These are phyloP conservation scores for Thielaviopsis punctulata DNA, from an alignment of 2,329 filamentous ascomycete genomes.

Conservation along the genomic window DNA sequence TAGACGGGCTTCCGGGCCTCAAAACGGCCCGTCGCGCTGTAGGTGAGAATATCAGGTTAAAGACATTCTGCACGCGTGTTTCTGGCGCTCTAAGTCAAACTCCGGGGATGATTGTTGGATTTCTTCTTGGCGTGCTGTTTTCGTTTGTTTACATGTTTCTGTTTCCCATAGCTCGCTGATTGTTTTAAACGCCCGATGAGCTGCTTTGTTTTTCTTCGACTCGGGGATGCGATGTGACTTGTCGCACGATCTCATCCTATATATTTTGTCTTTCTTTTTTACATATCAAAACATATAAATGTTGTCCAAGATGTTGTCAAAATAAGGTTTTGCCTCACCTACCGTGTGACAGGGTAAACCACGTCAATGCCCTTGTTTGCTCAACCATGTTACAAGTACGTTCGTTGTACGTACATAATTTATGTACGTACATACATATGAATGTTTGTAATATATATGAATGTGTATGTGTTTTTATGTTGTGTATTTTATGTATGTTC, in stretches of 20 bases:
- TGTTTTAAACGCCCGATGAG: too few relatives aligned
- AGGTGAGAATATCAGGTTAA: slow-evolving; percentile 30
- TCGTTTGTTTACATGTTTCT: slow-evolving; percentile 6
- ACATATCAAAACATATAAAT: too few relatives aligned
- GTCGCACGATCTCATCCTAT: background rate
- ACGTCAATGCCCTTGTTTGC: background rate
- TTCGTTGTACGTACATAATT: too few relatives aligned
- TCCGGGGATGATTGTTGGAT: slow-evolving; percentile 20
- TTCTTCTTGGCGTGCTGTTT: slow-evolving; percentile 15
- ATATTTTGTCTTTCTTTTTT: background rate
- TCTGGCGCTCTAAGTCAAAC: slow-evolving; percentile 14
- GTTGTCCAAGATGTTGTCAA: background rate
- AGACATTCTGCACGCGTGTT: slow-evolving; percentile 17
- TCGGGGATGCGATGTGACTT: too few relatives aligned
- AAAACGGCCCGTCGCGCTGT: slow-evolving; percentile 31
- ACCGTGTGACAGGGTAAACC: background rate
- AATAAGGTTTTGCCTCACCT: background rate
- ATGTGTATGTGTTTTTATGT: too few relatives aligned
- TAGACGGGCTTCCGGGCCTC: slow-evolving; percentile 43
- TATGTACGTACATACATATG: too few relatives aligned
- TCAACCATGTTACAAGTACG: too few relatives aligned
- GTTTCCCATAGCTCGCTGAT: slow-evolving; percentile 1
- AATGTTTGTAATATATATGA: too few relatives aligned
- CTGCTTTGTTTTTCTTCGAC: too few relatives aligned
- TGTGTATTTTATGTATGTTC: too few relatives aligned